Evolutionary conservation across 768 basidiomycete genomes (phyloP).

Genomic region (Lactarius akahatsu): DNA sequence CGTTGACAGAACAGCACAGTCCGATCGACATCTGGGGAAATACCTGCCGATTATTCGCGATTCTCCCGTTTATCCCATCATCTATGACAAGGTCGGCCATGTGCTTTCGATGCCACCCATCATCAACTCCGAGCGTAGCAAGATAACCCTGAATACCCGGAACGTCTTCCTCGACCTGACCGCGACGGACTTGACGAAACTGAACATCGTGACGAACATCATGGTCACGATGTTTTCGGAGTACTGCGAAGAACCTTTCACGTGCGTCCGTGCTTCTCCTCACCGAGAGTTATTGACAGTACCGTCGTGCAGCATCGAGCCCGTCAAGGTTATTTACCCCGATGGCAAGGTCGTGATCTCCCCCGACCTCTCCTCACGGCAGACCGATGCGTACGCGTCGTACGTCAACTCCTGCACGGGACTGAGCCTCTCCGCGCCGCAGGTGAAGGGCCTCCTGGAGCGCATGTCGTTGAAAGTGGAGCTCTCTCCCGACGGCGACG

Average conservation of each 20-base stretch:
- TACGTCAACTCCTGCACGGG: conserved; percentile 98
- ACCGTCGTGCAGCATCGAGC: conserved; percentile 70
- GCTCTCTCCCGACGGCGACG: conserved; percentile 47
- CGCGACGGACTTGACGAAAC: conserved; percentile 94
- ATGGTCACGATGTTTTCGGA: conserved; percentile 98
- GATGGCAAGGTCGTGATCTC: conserved; percentile 75
- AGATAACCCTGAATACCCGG: conserved; percentile 89
- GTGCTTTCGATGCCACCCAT: conserved; percentile 98
- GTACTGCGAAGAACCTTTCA: conserved; percentile 88
- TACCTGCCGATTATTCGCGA: conserved; percentile 94
- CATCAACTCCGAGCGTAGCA: conserved; percentile 96
- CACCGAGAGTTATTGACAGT: neutral
- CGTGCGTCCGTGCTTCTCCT: conserved; percentile 54
- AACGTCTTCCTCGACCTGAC: conserved; percentile 98
- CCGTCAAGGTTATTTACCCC: conserved; percentile 78
- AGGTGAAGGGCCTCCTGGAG: conserved; percentile 70
- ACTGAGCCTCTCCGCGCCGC: conserved; percentile 60
- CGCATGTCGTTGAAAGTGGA: conserved; percentile 76
- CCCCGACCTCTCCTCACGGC: conserved; percentile 75
- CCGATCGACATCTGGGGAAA: conserved; percentile 85
- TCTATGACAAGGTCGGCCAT: conserved; percentile 84
- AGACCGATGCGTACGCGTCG: conserved; percentile 73
- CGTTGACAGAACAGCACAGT: conserved; percentile 44
- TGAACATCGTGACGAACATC: conserved; percentile 93
- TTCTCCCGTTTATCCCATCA: conserved; percentile 95